phyloP scores from a whole-genome alignment of 148 eudicot genomes.

The Nyssa sinensis region DNA sequence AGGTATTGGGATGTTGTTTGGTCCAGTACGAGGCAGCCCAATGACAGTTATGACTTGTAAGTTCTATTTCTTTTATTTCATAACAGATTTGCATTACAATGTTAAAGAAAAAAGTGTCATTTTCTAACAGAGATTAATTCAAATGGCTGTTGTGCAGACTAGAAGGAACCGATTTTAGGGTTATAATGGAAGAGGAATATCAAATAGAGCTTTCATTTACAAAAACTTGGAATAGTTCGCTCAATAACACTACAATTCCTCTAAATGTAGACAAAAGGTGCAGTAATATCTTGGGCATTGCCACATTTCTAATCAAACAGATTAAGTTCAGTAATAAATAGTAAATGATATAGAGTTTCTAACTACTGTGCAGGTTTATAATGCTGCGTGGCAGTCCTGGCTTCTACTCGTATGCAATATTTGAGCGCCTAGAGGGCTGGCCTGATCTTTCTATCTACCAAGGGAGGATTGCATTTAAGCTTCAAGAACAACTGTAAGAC shows the following conservation, averaged over 20 bases:
- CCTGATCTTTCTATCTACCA: constrained; percentile 50
- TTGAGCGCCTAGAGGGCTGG: constrained; percentile 58
- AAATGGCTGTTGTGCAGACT: constrained; percentile 36
- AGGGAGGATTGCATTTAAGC: constrained; percentile 72
- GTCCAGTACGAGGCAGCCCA: constrained; percentile 29
- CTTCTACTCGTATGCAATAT: constrained; percentile 60
- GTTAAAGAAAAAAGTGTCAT: too few relatives aligned
- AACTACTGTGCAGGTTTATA: constrained; percentile 42
- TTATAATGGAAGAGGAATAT: constrained; percentile 44
- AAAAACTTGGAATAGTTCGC: constrained; percentile 38
- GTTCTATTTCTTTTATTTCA: neutral
- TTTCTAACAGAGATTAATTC: neutral
- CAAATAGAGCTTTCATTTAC: constrained; percentile 75
- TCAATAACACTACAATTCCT: constrained; percentile 28
- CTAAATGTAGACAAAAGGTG: constrained; percentile 81
- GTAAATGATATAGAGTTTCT: neutral
- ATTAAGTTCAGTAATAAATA: neutral
- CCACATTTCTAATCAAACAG: neutral
- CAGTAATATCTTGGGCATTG: neutral
- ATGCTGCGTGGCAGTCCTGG: constrained; percentile 75
- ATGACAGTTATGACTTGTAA: constrained; percentile 31
- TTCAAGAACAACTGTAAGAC: constrained; percentile 21
- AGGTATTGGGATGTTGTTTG: constrained; percentile 97
- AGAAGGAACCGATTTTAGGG: constrained; percentile 35
- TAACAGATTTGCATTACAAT: neutral